Evolutionary conservation across 768 basidiomycete genomes (phyloP).

Genomic region (Lactarius deliciosus): DNA sequence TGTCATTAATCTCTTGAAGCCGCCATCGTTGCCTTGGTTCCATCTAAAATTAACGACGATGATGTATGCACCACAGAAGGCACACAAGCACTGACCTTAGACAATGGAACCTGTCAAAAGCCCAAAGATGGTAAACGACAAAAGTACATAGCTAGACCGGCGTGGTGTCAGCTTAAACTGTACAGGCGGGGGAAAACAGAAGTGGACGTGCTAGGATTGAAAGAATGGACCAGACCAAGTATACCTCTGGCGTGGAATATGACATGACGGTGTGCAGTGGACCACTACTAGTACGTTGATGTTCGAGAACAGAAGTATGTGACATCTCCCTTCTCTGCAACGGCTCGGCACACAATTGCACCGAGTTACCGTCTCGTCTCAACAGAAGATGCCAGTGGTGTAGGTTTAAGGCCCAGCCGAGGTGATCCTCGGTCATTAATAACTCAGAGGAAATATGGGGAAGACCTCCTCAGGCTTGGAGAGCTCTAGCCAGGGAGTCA

Average conservation of each 20-base stretch:
- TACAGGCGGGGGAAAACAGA: background rate
- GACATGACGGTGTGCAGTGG: constrained; percentile 45
- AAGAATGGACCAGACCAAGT: constrained; percentile 62
- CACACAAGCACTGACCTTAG: constrained; percentile 46
- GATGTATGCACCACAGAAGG: background rate
- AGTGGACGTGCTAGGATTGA: constrained; percentile 46
- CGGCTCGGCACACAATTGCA: background rate
- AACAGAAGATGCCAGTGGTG: background rate
- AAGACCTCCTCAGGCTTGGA: background rate
- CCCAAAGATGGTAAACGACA: constrained; percentile 71
- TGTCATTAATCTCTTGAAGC: constrained; percentile 85
- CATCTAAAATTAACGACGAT: constrained; percentile 46
- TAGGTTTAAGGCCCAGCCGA: background rate
- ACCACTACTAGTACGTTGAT: background rate
- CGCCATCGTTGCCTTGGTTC: constrained; percentile 65
- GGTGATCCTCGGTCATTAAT: background rate
- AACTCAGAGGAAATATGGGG: background rate
- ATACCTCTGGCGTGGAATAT: constrained; percentile 58
- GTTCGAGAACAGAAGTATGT: background rate
- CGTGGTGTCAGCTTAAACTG: background rate
- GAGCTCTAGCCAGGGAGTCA: background rate
- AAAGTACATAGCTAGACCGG: constrained; percentile 53
- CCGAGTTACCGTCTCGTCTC: background rate
- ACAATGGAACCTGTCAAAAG: constrained; percentile 75
- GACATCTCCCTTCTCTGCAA: background rate